Evolutionary conservation across 2,329 filamentous ascomycete genomes (phyloP).

Genomic region (Xylariales sp.): DNA sequence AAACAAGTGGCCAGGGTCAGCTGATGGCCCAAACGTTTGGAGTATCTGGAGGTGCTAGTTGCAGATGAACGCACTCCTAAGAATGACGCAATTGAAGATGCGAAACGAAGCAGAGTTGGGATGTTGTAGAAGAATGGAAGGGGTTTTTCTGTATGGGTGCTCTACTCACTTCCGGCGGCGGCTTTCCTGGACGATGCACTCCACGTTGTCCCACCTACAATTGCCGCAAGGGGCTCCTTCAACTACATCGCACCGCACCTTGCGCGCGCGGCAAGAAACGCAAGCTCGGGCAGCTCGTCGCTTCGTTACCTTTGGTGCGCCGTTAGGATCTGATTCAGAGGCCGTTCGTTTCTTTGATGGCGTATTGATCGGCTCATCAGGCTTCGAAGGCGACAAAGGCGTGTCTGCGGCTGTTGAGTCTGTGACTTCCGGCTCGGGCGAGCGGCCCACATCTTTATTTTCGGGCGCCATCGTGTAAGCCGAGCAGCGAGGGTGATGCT

Average conservation of each 20-base stretch:
- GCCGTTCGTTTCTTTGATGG: slow-evolving; percentile 26
- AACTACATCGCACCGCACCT: slow-evolving; percentile 91
- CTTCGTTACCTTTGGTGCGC: slow-evolving; percentile 55
- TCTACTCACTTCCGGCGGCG: slow-evolving; percentile 82
- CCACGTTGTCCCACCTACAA: slow-evolving; percentile 74
- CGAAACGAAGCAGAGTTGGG: no score
- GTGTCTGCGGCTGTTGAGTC: slow-evolving; percentile 12
- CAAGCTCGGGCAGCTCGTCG: slow-evolving; percentile 87
- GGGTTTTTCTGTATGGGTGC: no score
- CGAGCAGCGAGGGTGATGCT: slow-evolving; percentile 6
- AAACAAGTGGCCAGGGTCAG: slow-evolving; percentile 19
- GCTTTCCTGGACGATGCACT: slow-evolving; percentile 74
- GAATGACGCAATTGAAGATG: slow-evolving; percentile 15
- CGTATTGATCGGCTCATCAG: slow-evolving; percentile 13
- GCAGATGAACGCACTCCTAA: slow-evolving; percentile 7
- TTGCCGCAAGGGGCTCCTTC: slow-evolving; percentile 85
- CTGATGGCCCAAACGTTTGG: slow-evolving; percentile 1
- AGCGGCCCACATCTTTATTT: slow-evolving; percentile 18
- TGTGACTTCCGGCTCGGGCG: slow-evolving; percentile 19
- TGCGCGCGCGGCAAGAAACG: slow-evolving; percentile 80
- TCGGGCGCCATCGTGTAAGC: slow-evolving; percentile 19
- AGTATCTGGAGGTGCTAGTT: slow-evolving; percentile 3
- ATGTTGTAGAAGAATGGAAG: not conserved
- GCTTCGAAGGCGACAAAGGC: slow-evolving; percentile 12
- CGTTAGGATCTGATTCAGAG: slow-evolving; percentile 27